Evolutionary conservation across 768 basidiomycete species (phyloP), one percentile per base, ranked within the genome.

Genomic region (Amanita molliuscula): DNA sequence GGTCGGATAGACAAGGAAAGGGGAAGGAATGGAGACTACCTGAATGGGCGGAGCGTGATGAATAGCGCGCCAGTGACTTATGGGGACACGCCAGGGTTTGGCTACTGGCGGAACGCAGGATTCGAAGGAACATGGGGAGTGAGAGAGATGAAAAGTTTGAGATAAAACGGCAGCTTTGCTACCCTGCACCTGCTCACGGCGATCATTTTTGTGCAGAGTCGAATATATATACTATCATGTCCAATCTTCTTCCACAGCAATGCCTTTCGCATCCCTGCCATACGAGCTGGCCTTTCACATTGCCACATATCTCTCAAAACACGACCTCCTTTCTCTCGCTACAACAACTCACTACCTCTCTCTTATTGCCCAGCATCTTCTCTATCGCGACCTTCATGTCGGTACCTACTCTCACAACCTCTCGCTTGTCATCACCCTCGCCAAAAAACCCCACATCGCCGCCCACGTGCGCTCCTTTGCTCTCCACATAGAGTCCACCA

Each of bases 281-380:
- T 54, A 64, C 40, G 87, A 89, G 58, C 77, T 88, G 57, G 58
- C 84, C 56, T 76, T 80, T 66, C 59, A 63, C 62, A 63, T 87
- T 61, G 66, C 65, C 59, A 36, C 62, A 56, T 48, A 55, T 60
- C 58, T 61, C 20, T 38, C 46, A 41, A 48, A 54, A 11, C 21
- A 50, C 8, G 71, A 74, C 64, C 78, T 86, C 56, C 64, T 69
- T 43, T 61, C 72, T 9, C 68, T 84, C 55, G 70, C 82, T 1
- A 64, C 60, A 16, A 67, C 77, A 6, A 65, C 55, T 54, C 60
- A 72, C 11, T 54, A 60, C 29, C 57, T 82, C 58, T 65, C 67
- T 53, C 66, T 66, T 48, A 62, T 78, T 56, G 81, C 81, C 0
- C 78, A 77, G 52, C 77, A 78, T 52, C 61, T 70, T 31, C 81